Conservation (phyloP, 768 basidiomycete species). For the Boletus speciosus region DNA sequence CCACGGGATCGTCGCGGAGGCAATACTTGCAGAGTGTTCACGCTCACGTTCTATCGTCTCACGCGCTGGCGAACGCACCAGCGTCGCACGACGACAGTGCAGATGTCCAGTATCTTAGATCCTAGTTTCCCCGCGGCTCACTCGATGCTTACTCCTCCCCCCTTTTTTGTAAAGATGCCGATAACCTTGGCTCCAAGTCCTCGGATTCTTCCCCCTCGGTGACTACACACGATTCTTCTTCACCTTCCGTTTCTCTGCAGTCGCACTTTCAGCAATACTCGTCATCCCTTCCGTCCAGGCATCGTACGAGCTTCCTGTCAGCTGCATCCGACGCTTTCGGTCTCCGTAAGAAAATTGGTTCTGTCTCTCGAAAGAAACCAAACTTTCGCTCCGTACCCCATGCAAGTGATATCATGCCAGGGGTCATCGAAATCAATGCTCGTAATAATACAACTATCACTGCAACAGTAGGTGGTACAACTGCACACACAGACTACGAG, state of each 20-base stretch:
- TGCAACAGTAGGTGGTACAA: slow-evolving; percentile 22
- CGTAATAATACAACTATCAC: slow-evolving; percentile 26
- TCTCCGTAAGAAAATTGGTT: slow-evolving; percentile 42
- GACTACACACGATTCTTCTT: slow-evolving; percentile 11
- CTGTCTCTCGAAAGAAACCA: slow-evolving; percentile 38
- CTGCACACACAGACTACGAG: slow-evolving; percentile 46
- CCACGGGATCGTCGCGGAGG: slow-evolving; percentile 2
- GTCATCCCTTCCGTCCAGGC: slow-evolving; percentile 25
- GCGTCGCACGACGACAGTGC: not conserved
- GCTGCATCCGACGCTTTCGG: slow-evolving; percentile 53
- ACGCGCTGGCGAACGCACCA: slow-evolving; percentile 1
- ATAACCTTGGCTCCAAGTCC: slow-evolving; percentile 10
- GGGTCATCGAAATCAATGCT: slow-evolving; percentile 70
- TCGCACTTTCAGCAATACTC: slow-evolving; percentile 6
- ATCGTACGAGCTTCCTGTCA: slow-evolving; percentile 46
- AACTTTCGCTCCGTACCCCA: slow-evolving; percentile 21
- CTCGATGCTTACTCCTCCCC: not conserved
- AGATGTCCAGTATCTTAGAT: not conserved
- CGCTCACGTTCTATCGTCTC: not conserved
- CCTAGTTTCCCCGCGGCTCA: slow-evolving; percentile 6
- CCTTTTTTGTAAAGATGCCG: slow-evolving; percentile 15
- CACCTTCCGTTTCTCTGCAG: not conserved
- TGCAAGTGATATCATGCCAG: slow-evolving; percentile 51
- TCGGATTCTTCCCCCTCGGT: slow-evolving; percentile 15
- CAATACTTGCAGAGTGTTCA: not conserved